These are phyloP conservation scores for Cercospora berteroae DNA, from an alignment of 2,329 filamentous ascomycete species.

Conservation along the genomic window DNA sequence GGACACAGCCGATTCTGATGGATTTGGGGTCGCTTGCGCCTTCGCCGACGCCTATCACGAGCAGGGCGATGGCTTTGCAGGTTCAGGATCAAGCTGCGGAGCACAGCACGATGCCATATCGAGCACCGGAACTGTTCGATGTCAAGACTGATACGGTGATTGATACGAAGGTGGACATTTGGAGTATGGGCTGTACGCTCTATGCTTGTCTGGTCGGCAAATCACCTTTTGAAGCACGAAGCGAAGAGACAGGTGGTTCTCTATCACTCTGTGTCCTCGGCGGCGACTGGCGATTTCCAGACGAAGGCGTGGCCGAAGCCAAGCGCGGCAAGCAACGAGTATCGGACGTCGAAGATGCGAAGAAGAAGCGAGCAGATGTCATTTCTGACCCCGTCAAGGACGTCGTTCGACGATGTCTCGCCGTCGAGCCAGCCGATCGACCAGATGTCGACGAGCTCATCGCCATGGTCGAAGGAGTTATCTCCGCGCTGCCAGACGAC, in stretches of 20 bases:
- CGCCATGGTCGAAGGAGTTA: constrained; percentile 69
- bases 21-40: constrained; percentile 89
- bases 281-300: constrained; percentile 95
- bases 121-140: constrained; percentile 95
- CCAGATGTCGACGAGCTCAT: constrained; percentile 87
- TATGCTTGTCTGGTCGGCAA: constrained; percentile 97
- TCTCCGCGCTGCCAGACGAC: constrained; percentile 63
- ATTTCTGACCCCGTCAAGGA: constrained; percentile 84
- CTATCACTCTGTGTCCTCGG: constrained; percentile 88
- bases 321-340: constrained; percentile 56
- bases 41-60: constrained; percentile 84
- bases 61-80: constrained; percentile 82
- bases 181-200: constrained; percentile 95
- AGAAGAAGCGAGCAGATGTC: constrained; percentile 45
- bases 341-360: constrained; percentile 30
- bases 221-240: constrained; percentile 92
- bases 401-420: constrained; percentile 80
- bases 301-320: constrained; percentile 67
- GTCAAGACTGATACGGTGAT: constrained; percentile 89
- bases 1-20: constrained; percentile 89
- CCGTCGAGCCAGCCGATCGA: constrained; percentile 80
- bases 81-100: constrained; percentile 94
- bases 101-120: constrained; percentile 97
- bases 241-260: constrained; percentile 92
- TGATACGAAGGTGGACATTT: constrained; percentile 96